Percentiles rank a stretch among this genome's conserved stretches.
These are phyloP conservation scores for Lojkania enalia DNA, from an alignment of 2,329 filamentous ascomycete species.

Conservation along the genomic window DNA sequence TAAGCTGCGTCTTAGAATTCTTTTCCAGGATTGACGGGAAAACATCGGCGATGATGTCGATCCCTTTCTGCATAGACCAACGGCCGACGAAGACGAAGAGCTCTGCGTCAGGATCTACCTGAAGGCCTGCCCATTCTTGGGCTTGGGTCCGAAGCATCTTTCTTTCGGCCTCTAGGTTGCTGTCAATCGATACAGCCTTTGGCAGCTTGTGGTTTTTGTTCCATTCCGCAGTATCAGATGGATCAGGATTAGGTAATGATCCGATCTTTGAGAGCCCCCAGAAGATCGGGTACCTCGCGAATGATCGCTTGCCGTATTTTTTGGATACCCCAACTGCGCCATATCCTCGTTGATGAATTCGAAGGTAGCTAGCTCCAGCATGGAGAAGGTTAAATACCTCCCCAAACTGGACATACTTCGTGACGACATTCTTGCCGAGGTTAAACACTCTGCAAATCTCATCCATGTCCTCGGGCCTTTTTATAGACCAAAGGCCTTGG, in stretches of 20 bases:
- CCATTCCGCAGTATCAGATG: conserved; percentile 66
- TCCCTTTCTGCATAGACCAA: conserved; percentile 71
- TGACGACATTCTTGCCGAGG: conserved; percentile 59
- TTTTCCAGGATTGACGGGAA: conserved; percentile 66
- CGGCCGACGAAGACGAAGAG: conserved; percentile 70
- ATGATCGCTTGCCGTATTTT: conserved; percentile 69
- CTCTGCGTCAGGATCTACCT: conserved; percentile 62
- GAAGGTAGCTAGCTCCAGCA: conserved; percentile 67
- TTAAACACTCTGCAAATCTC: conserved; percentile 70
- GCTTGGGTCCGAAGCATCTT: conserved; percentile 62
- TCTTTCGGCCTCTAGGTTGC: conserved; percentile 58
- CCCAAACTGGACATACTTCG: conserved; percentile 67
- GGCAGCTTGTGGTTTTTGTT: conserved; percentile 57
- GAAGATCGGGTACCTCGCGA: conserved; percentile 69
- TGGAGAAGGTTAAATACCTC: conserved; percentile 71
- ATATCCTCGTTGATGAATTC: conserved; percentile 68
- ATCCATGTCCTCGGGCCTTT: conserved; percentile 61
- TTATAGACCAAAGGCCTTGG: conserved; percentile 70
- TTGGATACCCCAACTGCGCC: conserved; percentile 69
- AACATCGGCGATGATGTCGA: conserved; percentile 70
- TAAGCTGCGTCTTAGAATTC: conserved; percentile 62
- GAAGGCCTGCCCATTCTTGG: conserved; percentile 68
- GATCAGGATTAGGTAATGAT: conserved; percentile 65
- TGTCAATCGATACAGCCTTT: conserved; percentile 57
- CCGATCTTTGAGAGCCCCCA: conserved; percentile 67